Percentiles rank a stretch among this genome's conserved stretches.
phyloP scores from a whole-genome alignment of 73 alveolate species.

The Paramecium bursaria region DNA sequence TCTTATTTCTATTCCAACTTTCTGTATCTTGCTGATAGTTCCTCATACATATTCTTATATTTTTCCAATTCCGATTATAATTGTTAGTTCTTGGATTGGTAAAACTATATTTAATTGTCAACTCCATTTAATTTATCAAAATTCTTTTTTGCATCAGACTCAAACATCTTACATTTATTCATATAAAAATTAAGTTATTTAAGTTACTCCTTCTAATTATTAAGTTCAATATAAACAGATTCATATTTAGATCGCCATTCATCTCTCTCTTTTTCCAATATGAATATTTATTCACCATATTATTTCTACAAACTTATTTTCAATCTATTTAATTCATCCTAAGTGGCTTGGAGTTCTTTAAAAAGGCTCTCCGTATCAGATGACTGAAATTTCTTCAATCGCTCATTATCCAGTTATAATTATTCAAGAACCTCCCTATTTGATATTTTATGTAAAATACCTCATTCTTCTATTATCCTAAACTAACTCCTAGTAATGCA shows the following conservation, averaged over 20 bases:
- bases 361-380: background rate
- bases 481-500: slow-evolving; percentile 28
- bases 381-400: background rate
- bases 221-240: no score
- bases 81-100: background rate
- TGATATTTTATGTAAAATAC: background rate
- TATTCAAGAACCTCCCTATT: slow-evolving; percentile 47
- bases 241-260: slow-evolving; percentile 37
- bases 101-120: background rate
- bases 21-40: no score
- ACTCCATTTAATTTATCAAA: background rate
- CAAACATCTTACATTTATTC: slow-evolving; percentile 2
- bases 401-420: slow-evolving; percentile 9
- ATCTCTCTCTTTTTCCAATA: background rate
- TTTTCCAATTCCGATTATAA: background rate
- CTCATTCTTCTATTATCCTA: slow-evolving; percentile 54
- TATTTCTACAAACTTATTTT: no score
- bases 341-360: slow-evolving; percentile 1
- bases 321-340: slow-evolving; percentile 23
- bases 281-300: slow-evolving; percentile 8
- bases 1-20: no score
- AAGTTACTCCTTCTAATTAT: background rate
- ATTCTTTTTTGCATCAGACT: slow-evolving; percentile 47
- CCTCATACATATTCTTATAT: background rate
- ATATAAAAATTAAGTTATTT: slow-evolving; percentile 30